A percentile compares a stretch with the other conserved stretches of the same genome.
Evolutionary conservation across 352 stramenopile species (phyloP).

Genomic region (Hyphochytrium catenoides): DNA sequence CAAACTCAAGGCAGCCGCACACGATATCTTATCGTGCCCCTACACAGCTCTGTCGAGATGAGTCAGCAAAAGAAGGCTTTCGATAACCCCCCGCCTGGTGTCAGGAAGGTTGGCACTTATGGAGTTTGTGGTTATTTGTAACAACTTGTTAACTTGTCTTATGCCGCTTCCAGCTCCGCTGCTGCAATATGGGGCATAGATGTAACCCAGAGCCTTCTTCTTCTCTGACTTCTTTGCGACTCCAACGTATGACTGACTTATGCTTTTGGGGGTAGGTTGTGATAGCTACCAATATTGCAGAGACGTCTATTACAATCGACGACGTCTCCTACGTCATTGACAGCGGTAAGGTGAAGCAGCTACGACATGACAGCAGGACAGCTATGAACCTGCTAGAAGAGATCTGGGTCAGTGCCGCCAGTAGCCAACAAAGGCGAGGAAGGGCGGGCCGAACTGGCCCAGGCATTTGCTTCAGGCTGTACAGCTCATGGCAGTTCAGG

Average conservation of each 20-base stretch:
- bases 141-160: no score
- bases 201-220: no score
- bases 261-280: no score
- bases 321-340: conserved; percentile 73
- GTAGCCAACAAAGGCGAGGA: conserved; percentile 66
- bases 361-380: conserved; percentile 41
- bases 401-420: conserved; percentile 55
- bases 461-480: conserved; percentile 76
- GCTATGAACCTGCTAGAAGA: conserved; percentile 69
- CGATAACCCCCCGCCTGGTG: conserved; percentile 5
- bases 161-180: no score
- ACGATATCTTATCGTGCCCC: no score
- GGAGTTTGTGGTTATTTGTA: no score
- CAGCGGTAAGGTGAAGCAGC: conserved; percentile 52
- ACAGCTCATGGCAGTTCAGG: no score
- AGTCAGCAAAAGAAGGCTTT: conserved; percentile 13
- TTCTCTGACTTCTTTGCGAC: no score
- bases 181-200: no score
- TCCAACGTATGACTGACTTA: no score
- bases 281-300: conserved; percentile 83
- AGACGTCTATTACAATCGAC: conserved; percentile 89
- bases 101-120: conserved; percentile 12
- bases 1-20: no score
- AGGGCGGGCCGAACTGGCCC: conserved; percentile 73
- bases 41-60: conserved; percentile 11